These are phyloP conservation scores for Stagonosporopsis cucurbitacearum DNA, from an alignment of 2,329 filamentous ascomycete species.

Conservation along the genomic window DNA sequence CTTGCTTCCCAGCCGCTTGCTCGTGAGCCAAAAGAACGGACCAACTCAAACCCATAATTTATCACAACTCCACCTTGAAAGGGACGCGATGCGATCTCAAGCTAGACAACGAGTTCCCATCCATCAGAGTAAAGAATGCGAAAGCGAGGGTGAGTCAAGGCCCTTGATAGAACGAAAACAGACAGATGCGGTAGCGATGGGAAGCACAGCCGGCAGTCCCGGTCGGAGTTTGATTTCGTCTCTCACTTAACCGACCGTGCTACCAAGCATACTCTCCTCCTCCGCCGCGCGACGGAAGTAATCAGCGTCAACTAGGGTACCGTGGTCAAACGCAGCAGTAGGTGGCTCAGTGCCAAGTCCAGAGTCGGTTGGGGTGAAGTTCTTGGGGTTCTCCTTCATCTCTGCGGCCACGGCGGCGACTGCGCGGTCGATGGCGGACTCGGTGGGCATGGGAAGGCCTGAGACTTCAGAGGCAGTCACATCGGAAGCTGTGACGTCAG, in stretches of 20 bases:
- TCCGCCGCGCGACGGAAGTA: conserved; percentile 47
- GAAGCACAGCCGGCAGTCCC: neutral
- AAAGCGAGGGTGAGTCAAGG: conserved; percentile 12
- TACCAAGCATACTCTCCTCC: conserved; percentile 48
- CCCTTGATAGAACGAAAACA: neutral
- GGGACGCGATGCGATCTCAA: conserved; percentile 7
- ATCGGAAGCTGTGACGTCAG: conserved; percentile 25
- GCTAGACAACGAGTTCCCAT: conserved; percentile 4
- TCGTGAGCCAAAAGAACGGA: neutral
- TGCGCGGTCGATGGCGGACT: conserved; percentile 41
- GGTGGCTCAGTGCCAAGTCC: conserved; percentile 48
- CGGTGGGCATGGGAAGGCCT: conserved; percentile 36
- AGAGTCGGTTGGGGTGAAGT: conserved; percentile 42
- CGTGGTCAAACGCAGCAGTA: conserved; percentile 35
- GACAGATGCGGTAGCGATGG: too few species aligned
- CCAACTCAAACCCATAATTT: conserved; percentile 8
- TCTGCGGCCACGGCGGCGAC: conserved; percentile 41
- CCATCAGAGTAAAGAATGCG: neutral
- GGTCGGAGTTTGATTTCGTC: neutral
- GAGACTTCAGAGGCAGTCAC: conserved; percentile 27
- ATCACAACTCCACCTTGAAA: neutral
- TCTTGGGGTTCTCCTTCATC: conserved; percentile 34
- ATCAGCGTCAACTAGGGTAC: conserved; percentile 39
- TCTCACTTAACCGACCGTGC: conserved; percentile 38
- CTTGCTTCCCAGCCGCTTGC: too few species aligned